Percentiles rank a stretch among this genome's conserved stretches.
phyloP scores from a whole-genome alignment of 164 flowering plant species.

The Vitis amurensis region DNA sequence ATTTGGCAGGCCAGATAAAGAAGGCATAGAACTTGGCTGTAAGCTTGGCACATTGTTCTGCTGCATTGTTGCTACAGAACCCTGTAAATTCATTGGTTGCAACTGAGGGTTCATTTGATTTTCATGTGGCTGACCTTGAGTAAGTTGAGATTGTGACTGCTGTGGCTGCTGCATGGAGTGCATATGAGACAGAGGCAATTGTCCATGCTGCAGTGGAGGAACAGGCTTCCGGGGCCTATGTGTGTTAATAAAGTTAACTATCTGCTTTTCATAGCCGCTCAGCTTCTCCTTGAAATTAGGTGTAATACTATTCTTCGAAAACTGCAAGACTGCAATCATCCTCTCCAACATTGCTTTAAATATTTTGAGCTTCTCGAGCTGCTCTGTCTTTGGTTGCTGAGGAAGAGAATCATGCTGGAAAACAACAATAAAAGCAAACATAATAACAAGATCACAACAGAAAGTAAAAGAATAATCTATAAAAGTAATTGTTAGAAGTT shows the following conservation, averaged over 20 bases:
- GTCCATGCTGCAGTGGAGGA: constrained; percentile 54
- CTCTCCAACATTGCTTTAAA: constrained; percentile 63
- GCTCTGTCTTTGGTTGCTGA: constrained; percentile 61
- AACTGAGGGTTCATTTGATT: constrained; percentile 66
- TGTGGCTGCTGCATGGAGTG: constrained; percentile 56
- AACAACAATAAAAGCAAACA: constrained; percentile 10
- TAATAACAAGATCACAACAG: background rate
- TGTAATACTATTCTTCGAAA: constrained; percentile 44
- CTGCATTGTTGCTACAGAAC: constrained; percentile 48
- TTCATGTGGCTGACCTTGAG: constrained; percentile 66
- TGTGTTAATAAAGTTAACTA: constrained; percentile 41
- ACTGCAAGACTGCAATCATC: constrained; percentile 42
- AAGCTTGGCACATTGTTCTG: constrained; percentile 36
- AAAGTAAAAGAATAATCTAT: background rate
- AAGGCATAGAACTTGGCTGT: constrained; percentile 51
- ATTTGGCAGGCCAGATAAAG: constrained; percentile 43
- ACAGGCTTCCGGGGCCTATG: constrained; percentile 53
- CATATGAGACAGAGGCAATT: constrained; percentile 48
- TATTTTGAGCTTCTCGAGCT: constrained; percentile 52
- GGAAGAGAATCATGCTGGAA: constrained; percentile 65
- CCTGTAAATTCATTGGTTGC: constrained; percentile 54
- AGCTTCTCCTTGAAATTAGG: constrained; percentile 62
- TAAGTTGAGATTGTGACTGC: constrained; percentile 51
- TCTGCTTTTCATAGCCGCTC: constrained; percentile 62
- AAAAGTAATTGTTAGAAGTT: background rate